These are phyloP conservation scores for Astrocystis sublimbata DNA, from an alignment of 495 filamentous ascomycete species.

Conservation along the genomic window DNA sequence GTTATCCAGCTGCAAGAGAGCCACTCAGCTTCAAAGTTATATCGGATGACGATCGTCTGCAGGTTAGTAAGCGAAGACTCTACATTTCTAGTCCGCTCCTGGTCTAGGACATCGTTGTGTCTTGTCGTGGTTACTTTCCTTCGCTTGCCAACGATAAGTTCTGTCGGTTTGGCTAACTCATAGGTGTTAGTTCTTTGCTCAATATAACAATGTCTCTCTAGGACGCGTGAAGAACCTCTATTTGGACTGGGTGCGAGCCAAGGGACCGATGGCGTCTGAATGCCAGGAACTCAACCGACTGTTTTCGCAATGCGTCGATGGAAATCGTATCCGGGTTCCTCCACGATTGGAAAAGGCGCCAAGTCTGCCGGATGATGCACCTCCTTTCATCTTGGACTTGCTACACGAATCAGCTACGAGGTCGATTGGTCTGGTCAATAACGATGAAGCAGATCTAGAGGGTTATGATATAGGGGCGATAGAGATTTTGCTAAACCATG, in stretches of 20 bases:
- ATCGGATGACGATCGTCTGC: constrained; percentile 47
- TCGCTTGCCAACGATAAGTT: too few species aligned
- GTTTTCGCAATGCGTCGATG: constrained; percentile 55
- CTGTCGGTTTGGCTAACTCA: too few species aligned
- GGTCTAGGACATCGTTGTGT: background rate
- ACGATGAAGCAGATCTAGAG: constrained; percentile 13
- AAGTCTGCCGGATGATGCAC: constrained; percentile 19
- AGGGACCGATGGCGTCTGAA: constrained; percentile 46
- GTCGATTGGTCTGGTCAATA: background rate
- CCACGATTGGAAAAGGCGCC: constrained; percentile 43
- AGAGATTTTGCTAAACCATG: constrained; percentile 43
- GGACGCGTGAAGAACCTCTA: constrained; percentile 54
- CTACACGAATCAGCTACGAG: constrained; percentile 41
- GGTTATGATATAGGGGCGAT: constrained; percentile 38
- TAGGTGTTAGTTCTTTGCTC: constrained; percentile 45
- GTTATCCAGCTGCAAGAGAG: constrained; percentile 50
- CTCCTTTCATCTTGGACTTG: constrained; percentile 49
- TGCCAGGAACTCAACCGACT: constrained; percentile 56
- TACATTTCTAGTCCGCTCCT: background rate
- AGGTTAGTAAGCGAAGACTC: background rate
- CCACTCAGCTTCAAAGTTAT: constrained; percentile 43
- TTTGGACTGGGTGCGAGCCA: constrained; percentile 51
- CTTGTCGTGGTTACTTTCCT: background rate
- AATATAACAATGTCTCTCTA: constrained; percentile 49
- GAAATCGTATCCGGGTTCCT: constrained; percentile 51